Evolutionary conservation across 495 filamentous ascomycete genomes (phyloP).

Genomic region (Neurospora sp.): DNA sequence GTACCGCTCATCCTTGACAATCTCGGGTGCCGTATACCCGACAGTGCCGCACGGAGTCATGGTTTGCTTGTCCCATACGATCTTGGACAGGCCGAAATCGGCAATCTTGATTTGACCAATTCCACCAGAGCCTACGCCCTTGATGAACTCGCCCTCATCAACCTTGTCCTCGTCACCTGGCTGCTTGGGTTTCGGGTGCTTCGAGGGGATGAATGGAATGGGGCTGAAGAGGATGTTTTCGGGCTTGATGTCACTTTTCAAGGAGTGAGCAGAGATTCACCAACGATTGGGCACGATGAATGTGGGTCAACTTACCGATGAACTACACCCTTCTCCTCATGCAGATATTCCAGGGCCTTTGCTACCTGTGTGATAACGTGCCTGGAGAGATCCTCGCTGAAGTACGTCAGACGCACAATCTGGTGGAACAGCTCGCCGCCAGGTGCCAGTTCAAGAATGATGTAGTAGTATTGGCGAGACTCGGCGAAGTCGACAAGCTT

Average conservation of each 20-base stretch:
- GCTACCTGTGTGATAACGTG: conserved; percentile 94
- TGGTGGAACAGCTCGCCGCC: conserved; percentile 98
- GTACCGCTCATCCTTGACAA: conserved; percentile 97
- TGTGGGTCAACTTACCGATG: conserved; percentile 60
- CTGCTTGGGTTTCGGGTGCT: conserved; percentile 62
- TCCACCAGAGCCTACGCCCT: conserved; percentile 75
- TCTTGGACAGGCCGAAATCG: conserved; percentile 93
- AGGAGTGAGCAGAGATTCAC: conserved; percentile 3
- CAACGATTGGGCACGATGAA: neutral
- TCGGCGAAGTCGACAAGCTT: conserved; percentile 90
- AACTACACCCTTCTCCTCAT: conserved; percentile 90
- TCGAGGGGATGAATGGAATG: conserved; percentile 68
- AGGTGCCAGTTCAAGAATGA: conserved; percentile 87
- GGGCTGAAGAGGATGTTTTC: conserved; percentile 95
- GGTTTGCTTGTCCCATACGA: conserved; percentile 97
- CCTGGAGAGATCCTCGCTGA: conserved; percentile 88
- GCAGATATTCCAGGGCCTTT: conserved; percentile 84
- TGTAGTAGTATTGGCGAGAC: conserved; percentile 92
- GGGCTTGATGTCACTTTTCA: conserved; percentile 86
- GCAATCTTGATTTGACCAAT: conserved; percentile 96
- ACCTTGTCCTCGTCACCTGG: conserved; percentile 94
- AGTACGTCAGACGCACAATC: conserved; percentile 95
- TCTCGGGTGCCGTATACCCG: conserved; percentile 97
- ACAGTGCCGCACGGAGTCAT: conserved; percentile 99
- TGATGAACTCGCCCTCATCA: conserved; percentile 89